phyloP scores from a whole-genome alignment of 352 stramenopile species.

The Phytopythium aichiense region DNA sequence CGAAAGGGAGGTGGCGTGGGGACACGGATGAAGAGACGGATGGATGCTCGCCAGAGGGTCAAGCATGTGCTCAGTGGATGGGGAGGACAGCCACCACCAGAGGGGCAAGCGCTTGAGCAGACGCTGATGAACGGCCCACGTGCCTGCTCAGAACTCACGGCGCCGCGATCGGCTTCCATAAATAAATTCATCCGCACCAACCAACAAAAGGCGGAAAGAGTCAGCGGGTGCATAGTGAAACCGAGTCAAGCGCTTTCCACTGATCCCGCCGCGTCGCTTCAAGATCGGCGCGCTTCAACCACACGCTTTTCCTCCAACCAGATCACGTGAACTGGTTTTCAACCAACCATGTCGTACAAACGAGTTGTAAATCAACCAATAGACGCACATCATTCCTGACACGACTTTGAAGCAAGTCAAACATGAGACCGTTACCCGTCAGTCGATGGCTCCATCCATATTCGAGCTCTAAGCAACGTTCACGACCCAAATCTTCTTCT shows the following conservation, averaged over 20 bases:
- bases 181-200: slow-evolving; percentile 1
- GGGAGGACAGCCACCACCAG: no score
- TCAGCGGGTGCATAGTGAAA: neutral
- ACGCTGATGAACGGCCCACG: no score
- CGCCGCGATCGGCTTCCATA: neutral
- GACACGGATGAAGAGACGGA: no score
- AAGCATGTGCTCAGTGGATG: no score
- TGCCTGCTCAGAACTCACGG: no score
- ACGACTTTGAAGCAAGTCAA: neutral
- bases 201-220: neutral
- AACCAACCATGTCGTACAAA: neutral
- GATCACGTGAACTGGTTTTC: neutral
- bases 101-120: no score
- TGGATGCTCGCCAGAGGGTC: no score
- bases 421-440: neutral
- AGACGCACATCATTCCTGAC: neutral
- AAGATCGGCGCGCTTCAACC: slow-evolving; percentile 2
- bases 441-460: neutral
- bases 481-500: neutral
- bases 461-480: slow-evolving; percentile 1
- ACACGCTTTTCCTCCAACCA: neutral
- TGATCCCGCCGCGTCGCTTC: neutral
- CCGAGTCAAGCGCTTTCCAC: neutral
- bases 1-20: neutral
- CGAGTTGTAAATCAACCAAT: neutral